These are phyloP conservation scores for Trichoderma reesei DNA, from an alignment of 495 filamentous ascomycete genomes.

Conservation along the genomic window DNA sequence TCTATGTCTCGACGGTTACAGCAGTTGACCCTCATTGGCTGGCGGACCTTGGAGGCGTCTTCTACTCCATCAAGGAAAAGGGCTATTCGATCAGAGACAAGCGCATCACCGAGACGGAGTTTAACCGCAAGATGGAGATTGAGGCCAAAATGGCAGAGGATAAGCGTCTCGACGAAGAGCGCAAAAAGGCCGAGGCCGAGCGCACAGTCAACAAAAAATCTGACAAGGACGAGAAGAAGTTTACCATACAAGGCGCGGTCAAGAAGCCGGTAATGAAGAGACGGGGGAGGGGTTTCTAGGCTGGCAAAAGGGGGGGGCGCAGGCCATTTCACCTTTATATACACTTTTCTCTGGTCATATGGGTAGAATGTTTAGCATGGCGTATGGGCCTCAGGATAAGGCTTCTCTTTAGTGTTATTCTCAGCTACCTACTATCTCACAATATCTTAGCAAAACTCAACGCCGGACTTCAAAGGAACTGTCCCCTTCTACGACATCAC, in stretches of 20 bases:
- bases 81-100: constrained; percentile 86
- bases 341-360: not conserved
- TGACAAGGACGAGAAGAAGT: constrained; percentile 39
- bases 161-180: constrained; percentile 60
- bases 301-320: no score
- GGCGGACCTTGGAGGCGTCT: constrained; percentile 95
- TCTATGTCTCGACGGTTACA: constrained; percentile 98
- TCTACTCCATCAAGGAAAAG: constrained; percentile 97
- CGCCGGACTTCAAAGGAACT: constrained; percentile 47
- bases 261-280: constrained; percentile 53
- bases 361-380: not conserved
- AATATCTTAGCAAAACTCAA: constrained; percentile 11
- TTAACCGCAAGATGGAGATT: constrained; percentile 91
- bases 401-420: not conserved
- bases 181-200: constrained; percentile 36
- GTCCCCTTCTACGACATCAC: constrained; percentile 54
- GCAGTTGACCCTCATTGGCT: constrained; percentile 97
- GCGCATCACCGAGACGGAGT: constrained; percentile 84
- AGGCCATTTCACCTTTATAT: not conserved
- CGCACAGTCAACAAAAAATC: constrained; percentile 38
- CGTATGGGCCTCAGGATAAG: not conserved
- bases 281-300: constrained; percentile 44
- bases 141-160: constrained; percentile 89
- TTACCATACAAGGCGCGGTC: constrained; percentile 44
- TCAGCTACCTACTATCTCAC: not conserved